Evolutionary conservation across 2,329 filamentous ascomycete species (phyloP).

Genomic region (Scedosporium dehoogii): DNA sequence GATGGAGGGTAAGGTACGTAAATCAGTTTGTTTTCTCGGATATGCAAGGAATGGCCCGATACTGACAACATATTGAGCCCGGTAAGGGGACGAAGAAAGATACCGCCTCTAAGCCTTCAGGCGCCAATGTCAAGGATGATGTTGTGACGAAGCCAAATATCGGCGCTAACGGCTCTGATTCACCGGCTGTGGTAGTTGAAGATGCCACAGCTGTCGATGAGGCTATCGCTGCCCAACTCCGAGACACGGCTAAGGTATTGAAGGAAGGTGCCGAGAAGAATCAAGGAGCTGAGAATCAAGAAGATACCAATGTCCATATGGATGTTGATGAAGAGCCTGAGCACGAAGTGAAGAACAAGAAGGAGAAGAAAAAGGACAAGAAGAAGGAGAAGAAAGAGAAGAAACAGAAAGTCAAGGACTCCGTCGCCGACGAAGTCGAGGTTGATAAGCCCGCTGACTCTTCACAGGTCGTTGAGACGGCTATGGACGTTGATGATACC

Average conservation of each 20-base stretch:
- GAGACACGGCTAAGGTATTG: slow-evolving; percentile 12
- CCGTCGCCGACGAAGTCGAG: not conserved
- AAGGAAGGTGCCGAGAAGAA: slow-evolving; percentile 9
- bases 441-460: not conserved
- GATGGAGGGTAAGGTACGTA: slow-evolving; percentile 15
- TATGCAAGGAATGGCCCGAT: not conserved
- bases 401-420: slow-evolving; percentile 12
- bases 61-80: not conserved
- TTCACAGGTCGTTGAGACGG: not conserved
- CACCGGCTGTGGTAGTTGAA: slow-evolving; percentile 9
- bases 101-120: too few species aligned
- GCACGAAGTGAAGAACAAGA: not conserved
- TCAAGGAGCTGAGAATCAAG: slow-evolving; percentile 14
- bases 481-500: not conserved
- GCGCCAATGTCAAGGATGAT: not conserved
- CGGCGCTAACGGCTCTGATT: not conserved
- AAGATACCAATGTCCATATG: slow-evolving; percentile 6
- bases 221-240: slow-evolving; percentile 17
- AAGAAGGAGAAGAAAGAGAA: slow-evolving; percentile 14
- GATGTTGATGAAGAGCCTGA: not conserved
- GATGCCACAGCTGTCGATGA: slow-evolving; percentile 13
- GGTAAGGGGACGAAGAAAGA: not conserved
- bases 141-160: not conserved
- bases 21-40: not conserved
- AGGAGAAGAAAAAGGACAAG: slow-evolving; percentile 10